Evolutionary conservation across 768 basidiomycete genomes (phyloP).

Genomic region (Xanthoconium stramineum): DNA sequence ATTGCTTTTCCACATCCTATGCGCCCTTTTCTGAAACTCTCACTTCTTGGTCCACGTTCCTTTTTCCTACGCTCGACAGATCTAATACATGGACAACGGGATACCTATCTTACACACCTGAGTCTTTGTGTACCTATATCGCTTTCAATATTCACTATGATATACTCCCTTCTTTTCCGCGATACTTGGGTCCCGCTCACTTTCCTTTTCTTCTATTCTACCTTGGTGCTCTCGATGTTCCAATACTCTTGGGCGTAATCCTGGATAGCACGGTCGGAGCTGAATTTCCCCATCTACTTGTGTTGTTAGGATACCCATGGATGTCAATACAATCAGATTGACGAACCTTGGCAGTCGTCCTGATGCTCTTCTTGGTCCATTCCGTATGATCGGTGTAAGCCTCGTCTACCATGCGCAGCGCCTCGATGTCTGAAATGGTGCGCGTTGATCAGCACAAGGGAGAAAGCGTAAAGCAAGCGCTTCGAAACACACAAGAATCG

Average conservation of each 20-base stretch:
- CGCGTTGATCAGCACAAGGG: neutral
- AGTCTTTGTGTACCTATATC: slow-evolving; percentile 3
- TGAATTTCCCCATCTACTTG: slow-evolving; percentile 91
- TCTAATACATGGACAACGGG: slow-evolving; percentile 14
- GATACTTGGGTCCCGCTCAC: neutral
- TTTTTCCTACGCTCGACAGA: slow-evolving; percentile 9
- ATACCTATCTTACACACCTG: slow-evolving; percentile 11
- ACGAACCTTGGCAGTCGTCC: slow-evolving; percentile 70
- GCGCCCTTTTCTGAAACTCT: neutral
- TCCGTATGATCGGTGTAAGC: slow-evolving; percentile 79
- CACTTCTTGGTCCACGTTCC: slow-evolving; percentile 10
- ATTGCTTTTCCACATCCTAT: neutral
- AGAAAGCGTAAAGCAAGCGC: neutral
- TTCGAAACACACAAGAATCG: slow-evolving; percentile 66
- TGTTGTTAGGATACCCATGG: slow-evolving; percentile 39
- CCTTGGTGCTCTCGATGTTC: slow-evolving; percentile 59
- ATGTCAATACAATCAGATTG: slow-evolving; percentile 47
- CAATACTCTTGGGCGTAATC: slow-evolving; percentile 90
- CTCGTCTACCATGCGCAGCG: slow-evolving; percentile 83
- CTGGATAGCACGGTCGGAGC: slow-evolving; percentile 88
- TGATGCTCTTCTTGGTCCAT: slow-evolving; percentile 91
- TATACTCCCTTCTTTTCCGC: neutral
- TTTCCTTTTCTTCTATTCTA: slow-evolving; percentile 19
- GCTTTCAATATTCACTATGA: slow-evolving; percentile 9
- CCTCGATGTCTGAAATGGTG: slow-evolving; percentile 60